A percentile compares a stretch with the other conserved stretches of the same genome.
Conservation (phyloP, 805 yeast species). For the Hanseniaspora guilliermondii region DNA sequence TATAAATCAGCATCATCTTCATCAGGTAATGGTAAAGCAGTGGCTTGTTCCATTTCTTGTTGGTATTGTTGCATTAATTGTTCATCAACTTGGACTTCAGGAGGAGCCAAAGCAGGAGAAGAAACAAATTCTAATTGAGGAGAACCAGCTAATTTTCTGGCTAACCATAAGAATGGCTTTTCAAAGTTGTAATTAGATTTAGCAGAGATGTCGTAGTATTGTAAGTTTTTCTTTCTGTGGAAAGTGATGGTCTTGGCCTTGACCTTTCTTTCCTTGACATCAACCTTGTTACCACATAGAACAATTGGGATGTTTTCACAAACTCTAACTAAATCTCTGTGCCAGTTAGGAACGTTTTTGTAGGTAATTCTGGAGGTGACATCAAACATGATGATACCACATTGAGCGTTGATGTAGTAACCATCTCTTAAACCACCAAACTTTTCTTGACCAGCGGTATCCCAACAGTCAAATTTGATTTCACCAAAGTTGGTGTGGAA, state of each 20-base stretch:
- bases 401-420: conserved; percentile 97
- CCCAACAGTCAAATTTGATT: conserved; percentile 99
- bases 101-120: conserved; percentile 98
- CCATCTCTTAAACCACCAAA: conserved; percentile 99
- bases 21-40: conserved; percentile 98
- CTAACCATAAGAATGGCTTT: conserved; percentile 99
- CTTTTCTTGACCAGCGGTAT: conserved; percentile 99
- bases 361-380: conserved; percentile 98
- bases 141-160: conserved; percentile 97
- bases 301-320: conserved; percentile 99
- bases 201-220: conserved; percentile 98
- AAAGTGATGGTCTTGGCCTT: conserved; percentile 99
- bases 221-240: conserved; percentile 99
- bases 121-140: conserved; percentile 97
- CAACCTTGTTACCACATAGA: conserved; percentile 98
- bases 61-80: conserved; percentile 96
- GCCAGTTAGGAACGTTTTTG: conserved; percentile 99
- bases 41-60: conserved; percentile 98
- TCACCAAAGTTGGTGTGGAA: conserved; percentile 98
- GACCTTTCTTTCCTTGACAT: conserved; percentile 98
- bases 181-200: conserved; percentile 99
- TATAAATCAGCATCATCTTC: conserved; percentile 99
- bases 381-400: conserved; percentile 99
- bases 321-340: conserved; percentile 98
- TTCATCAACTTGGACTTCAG: conserved; percentile 95